Percentiles rank a stretch among this genome's conserved stretches.
phyloP scores from a whole-genome alignment of 75 land plant genomes.

The Chamaecyparis obtusa region DNA sequence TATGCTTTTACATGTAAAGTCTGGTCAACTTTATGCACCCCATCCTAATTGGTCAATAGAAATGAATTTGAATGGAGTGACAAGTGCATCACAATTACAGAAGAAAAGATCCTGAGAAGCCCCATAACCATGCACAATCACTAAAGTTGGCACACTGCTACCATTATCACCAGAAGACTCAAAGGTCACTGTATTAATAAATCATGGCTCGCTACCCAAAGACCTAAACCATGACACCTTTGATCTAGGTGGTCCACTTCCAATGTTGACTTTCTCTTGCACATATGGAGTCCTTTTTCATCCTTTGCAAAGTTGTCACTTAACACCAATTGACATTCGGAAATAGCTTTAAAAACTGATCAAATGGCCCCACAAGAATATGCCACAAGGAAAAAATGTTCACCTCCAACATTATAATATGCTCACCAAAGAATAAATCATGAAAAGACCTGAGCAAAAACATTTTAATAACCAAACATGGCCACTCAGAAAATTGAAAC shows the following conservation, averaged over 20 bases:
- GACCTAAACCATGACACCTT: conserved; percentile 89
- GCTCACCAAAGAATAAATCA: too few species aligned
- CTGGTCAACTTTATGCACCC: too few species aligned
- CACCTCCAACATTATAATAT: too few species aligned
- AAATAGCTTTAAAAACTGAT: too few species aligned
- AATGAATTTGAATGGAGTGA: conserved; percentile 64
- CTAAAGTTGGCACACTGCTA: conserved; percentile 71
- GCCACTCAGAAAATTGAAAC: too few species aligned
- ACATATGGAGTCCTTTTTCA: conserved; percentile 88
- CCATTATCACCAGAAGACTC: conserved; percentile 31
- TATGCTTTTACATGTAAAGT: too few species aligned
- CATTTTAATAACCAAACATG: too few species aligned
- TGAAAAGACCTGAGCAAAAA: too few species aligned
- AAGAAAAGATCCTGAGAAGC: conserved; percentile 98
- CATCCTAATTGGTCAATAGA: conserved; percentile 97
- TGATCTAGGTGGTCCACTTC: conserved; percentile 89
- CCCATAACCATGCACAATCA: conserved; percentile 97
- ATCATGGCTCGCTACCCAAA: conserved; percentile 72
- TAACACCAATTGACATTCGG: too few species aligned
- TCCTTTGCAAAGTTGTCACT: too few species aligned
- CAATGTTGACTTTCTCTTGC: conserved; percentile 90
- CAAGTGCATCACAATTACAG: conserved; percentile 93
- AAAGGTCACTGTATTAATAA: conserved; percentile 90
- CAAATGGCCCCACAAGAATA: too few species aligned
- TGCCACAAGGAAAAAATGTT: too few species aligned